Base-by-base conservation (phyloP, 805 yeast genomes). In the Saccharomyces cerevisiae region DNA sequence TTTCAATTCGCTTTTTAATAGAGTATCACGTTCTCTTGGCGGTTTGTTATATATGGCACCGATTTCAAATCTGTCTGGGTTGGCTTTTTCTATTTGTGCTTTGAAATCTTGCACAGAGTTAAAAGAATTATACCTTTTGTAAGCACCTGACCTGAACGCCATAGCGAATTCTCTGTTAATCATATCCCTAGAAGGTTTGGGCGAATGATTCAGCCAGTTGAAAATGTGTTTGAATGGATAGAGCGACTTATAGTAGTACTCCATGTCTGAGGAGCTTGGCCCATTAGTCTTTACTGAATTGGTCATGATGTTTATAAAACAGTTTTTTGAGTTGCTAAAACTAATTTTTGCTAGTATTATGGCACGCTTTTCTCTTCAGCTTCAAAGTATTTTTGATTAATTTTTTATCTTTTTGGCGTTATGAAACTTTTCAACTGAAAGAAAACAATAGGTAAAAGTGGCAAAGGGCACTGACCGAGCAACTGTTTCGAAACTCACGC, bases 141-240 rank as follows among this genome's bases (percentile, higher is more conserved):
- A 94, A 1, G 90, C 94, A 14, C 95, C 97, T 30, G 88, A 81
- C 59, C 86, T 78, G 63, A 85, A 83, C 55, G 92, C 96, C 75
- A 86, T 89, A 2, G 99, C 98, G 67, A 94, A 85, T 68, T 94
- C 99, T 59, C 99, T 79, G 79, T 87, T 82, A 21, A 89, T 81
- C 72, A 92, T 91, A 66, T 88, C 94, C 24, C 79, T 73, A 21
- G 82, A 77, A 8, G 94, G 85, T 48, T 79, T 81, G 2, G 85
- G 88, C 0, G 95, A 83, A 68, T 91, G 98, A 66, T 84, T 87
- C 50, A 92, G 74, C 98, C 98, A 92, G 58, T 81, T 84, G 71
- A 85, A 91, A n/a, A 91, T 74, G 41, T 81, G 77, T 59, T 83
- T 78, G 73, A 87, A 89, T 3, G 97, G 97, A 46, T 88, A 78